Evolutionary conservation across 1,284 basidiomycete genomes (phyloP).

Genomic region (Peniophora sp.): DNA sequence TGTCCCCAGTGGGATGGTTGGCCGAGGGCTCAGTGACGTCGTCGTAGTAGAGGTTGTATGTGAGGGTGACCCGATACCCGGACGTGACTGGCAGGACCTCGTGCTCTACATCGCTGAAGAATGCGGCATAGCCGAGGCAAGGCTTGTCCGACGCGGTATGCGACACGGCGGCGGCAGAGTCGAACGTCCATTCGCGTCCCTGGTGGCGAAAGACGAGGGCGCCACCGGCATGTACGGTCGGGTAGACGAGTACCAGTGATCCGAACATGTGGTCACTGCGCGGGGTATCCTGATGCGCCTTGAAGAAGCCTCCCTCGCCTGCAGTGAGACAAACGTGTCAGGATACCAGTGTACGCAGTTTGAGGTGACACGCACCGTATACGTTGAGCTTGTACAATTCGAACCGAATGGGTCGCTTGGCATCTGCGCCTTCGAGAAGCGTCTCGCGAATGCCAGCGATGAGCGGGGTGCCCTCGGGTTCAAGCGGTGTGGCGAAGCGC

Average conservation of each 20-base stretch:
- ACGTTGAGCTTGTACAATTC: slow-evolving; percentile 23
- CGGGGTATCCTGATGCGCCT: slow-evolving; percentile 33
- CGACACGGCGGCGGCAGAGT: slow-evolving; percentile 19
- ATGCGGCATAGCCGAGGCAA: slow-evolving; percentile 24
- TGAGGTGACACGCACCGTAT: slow-evolving; percentile 15
- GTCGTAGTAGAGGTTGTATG: slow-evolving; percentile 27
- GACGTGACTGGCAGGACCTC: slow-evolving; percentile 30
- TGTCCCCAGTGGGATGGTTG: slow-evolving; percentile 1
- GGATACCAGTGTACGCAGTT: neutral
- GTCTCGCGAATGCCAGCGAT: slow-evolving; percentile 8
- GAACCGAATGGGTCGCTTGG: slow-evolving; percentile 7
- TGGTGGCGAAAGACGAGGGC: slow-evolving; percentile 25
- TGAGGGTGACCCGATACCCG: slow-evolving; percentile 32
- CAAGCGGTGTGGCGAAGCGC: slow-evolving; percentile 14
- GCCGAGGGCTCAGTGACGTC: neutral
- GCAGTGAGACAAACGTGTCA: neutral
- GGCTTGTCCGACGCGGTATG: neutral
- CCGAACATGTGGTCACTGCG: slow-evolving; percentile 32
- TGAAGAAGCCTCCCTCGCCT: slow-evolving; percentile 35
- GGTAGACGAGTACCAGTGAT: slow-evolving; percentile 37
- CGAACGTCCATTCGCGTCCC: slow-evolving; percentile 23
- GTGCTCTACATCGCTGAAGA: slow-evolving; percentile 37
- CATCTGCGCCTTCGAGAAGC: slow-evolving; percentile 12
- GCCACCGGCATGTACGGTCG: slow-evolving; percentile 34
- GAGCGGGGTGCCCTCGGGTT: slow-evolving; percentile 9